Evolutionary conservation across 495 filamentous ascomycete species (phyloP).

Genomic region (Aspergillus conjunctus): DNA sequence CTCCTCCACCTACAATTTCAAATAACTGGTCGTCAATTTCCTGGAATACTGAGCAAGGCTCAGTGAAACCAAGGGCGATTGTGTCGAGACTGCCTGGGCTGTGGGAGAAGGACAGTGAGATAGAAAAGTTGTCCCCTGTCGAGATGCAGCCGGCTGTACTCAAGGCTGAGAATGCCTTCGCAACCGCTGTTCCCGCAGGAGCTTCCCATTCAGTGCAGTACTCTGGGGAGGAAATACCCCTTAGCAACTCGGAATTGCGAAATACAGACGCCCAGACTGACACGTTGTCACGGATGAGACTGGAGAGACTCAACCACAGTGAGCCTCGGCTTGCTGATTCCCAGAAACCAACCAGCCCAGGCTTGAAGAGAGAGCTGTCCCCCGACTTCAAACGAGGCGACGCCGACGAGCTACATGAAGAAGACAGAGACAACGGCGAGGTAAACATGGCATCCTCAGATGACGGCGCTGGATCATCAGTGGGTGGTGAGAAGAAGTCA

Average conservation of each 20-base stretch:
- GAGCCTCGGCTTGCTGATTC: slow-evolving; percentile 24
- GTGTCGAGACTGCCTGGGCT: slow-evolving; percentile 28
- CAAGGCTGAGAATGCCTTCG: slow-evolving; percentile 44
- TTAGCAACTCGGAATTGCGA: slow-evolving; percentile 13
- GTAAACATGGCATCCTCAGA: slow-evolving; percentile 36
- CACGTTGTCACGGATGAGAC: slow-evolving; percentile 18
- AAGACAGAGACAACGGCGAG: slow-evolving; percentile 27
- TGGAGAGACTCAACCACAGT: slow-evolving; percentile 25
- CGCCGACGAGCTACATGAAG: slow-evolving; percentile 24
- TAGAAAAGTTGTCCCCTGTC: slow-evolving; percentile 23
- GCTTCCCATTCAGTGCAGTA: slow-evolving; percentile 23
- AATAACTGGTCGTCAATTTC: slow-evolving; percentile 36
- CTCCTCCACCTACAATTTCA: slow-evolving; percentile 39
- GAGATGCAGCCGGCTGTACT: slow-evolving; percentile 38
- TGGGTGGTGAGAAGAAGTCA: slow-evolving; percentile 31
- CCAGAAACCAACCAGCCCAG: slow-evolving; percentile 22
- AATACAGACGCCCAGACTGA: slow-evolving; percentile 16
- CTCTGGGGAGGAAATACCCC: slow-evolving; percentile 25
- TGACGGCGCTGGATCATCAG: slow-evolving; percentile 34
- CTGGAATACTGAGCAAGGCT: slow-evolving; percentile 37
- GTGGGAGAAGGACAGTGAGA: slow-evolving; percentile 29
- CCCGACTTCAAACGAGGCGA: slow-evolving; percentile 23
- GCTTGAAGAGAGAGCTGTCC: slow-evolving; percentile 24
- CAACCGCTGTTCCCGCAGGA: slow-evolving; percentile 23
- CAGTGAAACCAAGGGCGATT: slow-evolving; percentile 27